Percentiles rank a stretch among this genome's conserved stretches.
Conservation (phyloP, 108 stramenopile species). For the Fragilariopsis cylindrus region DNA sequence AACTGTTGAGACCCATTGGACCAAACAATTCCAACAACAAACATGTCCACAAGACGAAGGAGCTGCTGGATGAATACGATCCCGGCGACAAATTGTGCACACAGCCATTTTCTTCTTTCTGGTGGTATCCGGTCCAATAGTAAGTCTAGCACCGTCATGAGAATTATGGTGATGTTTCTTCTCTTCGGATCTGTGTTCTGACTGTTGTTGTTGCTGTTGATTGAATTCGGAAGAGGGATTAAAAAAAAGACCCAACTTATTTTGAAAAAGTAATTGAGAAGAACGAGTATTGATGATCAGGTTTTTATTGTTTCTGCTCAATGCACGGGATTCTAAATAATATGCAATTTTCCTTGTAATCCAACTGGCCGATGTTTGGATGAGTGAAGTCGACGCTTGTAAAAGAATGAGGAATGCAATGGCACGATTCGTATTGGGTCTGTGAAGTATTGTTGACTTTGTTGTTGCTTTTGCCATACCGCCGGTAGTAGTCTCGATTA, state of each 20-base stretch:
- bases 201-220: neutral
- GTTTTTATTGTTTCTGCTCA: neutral
- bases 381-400: conserved; percentile 20
- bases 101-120: neutral
- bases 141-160: neutral
- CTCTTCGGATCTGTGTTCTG: neutral
- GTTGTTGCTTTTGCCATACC: neutral
- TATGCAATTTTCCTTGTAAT: conserved; percentile 12
- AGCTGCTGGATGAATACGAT: conserved; percentile 35
- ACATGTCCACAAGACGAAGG: conserved; percentile 47
- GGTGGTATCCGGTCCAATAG: too few relatives aligned
- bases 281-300: neutral
- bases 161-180: neutral
- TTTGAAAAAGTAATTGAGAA: neutral
- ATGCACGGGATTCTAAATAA: conserved; percentile 19
- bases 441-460: neutral
- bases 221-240: neutral
- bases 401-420: conserved; percentile 23
- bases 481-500: neutral
- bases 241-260: neutral
- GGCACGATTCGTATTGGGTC: conserved; percentile 25
- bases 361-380: conserved; percentile 4
- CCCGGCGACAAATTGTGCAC: conserved; percentile 39
- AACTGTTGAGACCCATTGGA: conserved; percentile 42
- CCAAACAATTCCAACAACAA: conserved; percentile 50